Base-by-base conservation (phyloP, 1,284 basidiomycete species). In the Fistulinella cinereoalba region DNA sequence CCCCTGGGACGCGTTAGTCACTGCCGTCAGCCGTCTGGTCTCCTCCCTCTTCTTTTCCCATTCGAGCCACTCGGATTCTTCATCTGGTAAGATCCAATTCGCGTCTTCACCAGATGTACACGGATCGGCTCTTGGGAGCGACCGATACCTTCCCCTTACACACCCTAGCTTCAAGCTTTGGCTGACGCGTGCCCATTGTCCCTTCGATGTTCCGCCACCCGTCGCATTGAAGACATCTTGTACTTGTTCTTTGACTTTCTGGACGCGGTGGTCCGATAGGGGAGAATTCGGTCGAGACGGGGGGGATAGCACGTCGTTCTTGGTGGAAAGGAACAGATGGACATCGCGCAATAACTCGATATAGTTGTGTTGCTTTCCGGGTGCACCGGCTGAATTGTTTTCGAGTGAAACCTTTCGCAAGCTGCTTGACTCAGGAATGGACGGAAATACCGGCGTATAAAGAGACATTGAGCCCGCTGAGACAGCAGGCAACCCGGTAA, bases 401-500 rank as follows among this genome's bases (percentile, higher is more conserved):
- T 48, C 47, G 6, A 44, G 48, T 10, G 43, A 43, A 19, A 16
- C 38, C 34, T 43, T 60, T 6, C 33, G 47, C 36, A 48, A 21
- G 25, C 13, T 23, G 32, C 34, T 41, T 28, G 32, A 24, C 10
- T 46, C 53, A 9, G 43, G 53, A 16, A 53, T 43, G 12, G 64
- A 42, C 4, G 65, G 67, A 24, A 67, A 67, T 6, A 69, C 44
- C 33, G 65, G 65, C 0, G 67, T 69, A 46, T 67, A 69, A 10
- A 67, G 56, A 34, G 65, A 67, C 65, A 67, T 67, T 27, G 25
- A 7, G 25, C n/a, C n/a, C n/a, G n/a, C n/a, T n/a, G n/a, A n/a
- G n/a, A n/a, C n/a, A n/a, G n/a, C n/a, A n/a, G n/a, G n/a, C n/a
- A n/a, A n/a, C n/a, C n/a, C n/a, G n/a, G n/a, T n/a, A n/a, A n/a